Conservation (phyloP, 2,329 filamentous ascomycete genomes). For the Metarhizium humberi region DNA sequence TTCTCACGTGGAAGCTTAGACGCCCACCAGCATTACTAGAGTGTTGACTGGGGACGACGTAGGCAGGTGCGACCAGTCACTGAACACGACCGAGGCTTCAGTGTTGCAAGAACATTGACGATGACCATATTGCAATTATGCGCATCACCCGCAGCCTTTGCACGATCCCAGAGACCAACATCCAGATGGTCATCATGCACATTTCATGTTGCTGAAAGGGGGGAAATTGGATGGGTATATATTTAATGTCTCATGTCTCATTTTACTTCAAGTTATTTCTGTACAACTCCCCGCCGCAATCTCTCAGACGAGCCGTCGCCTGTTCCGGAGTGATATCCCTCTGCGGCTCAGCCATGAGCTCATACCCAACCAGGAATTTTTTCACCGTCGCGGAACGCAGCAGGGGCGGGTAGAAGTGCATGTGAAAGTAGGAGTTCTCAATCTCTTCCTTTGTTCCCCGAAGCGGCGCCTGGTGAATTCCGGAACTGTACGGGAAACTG, state of each 20-base stretch:
- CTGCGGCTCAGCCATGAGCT: constrained; percentile 96
- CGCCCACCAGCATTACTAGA: neutral
- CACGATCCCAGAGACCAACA: neutral
- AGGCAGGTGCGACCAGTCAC: neutral
- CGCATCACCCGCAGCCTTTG: neutral
- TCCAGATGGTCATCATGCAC: too few species aligned
- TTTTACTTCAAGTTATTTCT: constrained; percentile 42
- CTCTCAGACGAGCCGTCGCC: constrained; percentile 67
- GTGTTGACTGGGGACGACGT: neutral
- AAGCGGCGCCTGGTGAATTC: constrained; percentile 89
- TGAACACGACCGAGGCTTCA: neutral
- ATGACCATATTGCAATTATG: neutral
- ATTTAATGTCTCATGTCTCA: neutral
- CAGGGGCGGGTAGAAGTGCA: constrained; percentile 95
- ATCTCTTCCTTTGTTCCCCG: constrained; percentile 74
- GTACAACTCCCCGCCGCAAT: constrained; percentile 76
- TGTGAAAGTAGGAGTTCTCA: constrained; percentile 82
- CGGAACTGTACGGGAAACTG: constrained; percentile 93
- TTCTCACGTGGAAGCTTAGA: neutral
- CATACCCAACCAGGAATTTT: constrained; percentile 95
- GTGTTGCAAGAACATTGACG: neutral
- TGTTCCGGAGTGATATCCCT: constrained; percentile 97
- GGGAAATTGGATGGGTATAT: neutral
- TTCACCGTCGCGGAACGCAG: constrained; percentile 86
- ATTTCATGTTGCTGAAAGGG: too few species aligned